These are phyloP conservation scores for Gonium pectorale DNA, from an alignment of 139 green algal genomes.

Conservation along the genomic window DNA sequence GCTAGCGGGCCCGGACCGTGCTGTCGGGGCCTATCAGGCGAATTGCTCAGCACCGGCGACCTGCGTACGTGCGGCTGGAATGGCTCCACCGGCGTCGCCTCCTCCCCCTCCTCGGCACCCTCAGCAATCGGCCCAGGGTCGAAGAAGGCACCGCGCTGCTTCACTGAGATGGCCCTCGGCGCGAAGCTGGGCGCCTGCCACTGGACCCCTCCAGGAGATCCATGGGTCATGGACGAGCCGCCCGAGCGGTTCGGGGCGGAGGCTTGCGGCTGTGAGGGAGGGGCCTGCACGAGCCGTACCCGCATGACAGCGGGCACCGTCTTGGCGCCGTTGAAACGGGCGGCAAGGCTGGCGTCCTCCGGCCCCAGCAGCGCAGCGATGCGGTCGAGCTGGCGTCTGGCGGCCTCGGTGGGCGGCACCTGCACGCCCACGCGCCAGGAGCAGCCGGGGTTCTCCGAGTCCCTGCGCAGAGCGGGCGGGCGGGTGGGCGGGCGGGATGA, in stretches of 20 bases:
- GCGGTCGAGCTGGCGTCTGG: neutral
- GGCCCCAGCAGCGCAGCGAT: neutral
- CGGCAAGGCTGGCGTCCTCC: neutral
- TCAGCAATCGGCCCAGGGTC: neutral
- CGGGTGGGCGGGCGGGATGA: neutral
- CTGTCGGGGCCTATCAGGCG: neutral
- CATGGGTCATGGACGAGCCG: neutral
- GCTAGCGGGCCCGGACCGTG: neutral
- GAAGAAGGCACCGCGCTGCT: neutral
- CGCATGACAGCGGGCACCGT: conserved; percentile 4
- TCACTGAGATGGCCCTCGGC: neutral
- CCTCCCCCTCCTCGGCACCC: neutral
- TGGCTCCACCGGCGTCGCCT: neutral
- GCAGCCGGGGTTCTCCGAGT: neutral
- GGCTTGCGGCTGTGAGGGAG: neutral
- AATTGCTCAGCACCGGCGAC: neutral
- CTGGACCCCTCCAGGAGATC: neutral
- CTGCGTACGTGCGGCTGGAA: neutral
- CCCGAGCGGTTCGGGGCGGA: neutral
- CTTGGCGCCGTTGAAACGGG: neutral
- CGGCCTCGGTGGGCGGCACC: neutral
- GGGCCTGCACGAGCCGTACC: neutral
- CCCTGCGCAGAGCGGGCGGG: neutral
- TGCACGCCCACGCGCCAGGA: conserved; percentile 21
- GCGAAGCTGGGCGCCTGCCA: neutral